These are phyloP conservation scores for Annulohypoxylon nitens DNA, from an alignment of 495 filamentous ascomycete genomes.

Conservation along the genomic window DNA sequence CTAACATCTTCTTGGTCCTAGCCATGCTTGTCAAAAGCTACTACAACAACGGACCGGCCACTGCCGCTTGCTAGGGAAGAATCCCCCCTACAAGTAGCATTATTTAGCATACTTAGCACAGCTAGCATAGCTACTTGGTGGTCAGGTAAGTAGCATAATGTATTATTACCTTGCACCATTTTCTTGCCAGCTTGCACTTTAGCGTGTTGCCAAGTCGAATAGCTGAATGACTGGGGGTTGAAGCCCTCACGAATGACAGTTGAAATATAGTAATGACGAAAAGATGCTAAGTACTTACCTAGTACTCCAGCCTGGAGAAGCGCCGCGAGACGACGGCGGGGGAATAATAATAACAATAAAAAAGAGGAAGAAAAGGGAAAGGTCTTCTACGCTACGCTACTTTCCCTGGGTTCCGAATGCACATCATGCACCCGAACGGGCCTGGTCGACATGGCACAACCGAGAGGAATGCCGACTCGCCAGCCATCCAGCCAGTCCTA, in stretches of 20 bases:
- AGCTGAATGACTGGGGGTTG: constrained; percentile 31
- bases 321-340: constrained; percentile 7
- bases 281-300: constrained; percentile 1
- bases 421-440: constrained; percentile 50
- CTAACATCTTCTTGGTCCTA: constrained; percentile 39
- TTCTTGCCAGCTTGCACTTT: constrained; percentile 27
- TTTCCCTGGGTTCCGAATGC: constrained; percentile 47
- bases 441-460: constrained; percentile 45
- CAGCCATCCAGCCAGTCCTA: constrained; percentile 47
- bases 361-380: constrained; percentile 13
- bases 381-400: constrained; percentile 23
- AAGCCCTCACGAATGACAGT: constrained; percentile 24
- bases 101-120: background rate
- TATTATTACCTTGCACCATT: constrained; percentile 26
- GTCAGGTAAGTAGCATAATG: constrained; percentile 23
- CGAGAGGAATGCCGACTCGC: constrained; percentile 47
- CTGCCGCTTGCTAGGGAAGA: constrained; percentile 45
- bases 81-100: constrained; percentile 39
- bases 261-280: constrained; percentile 15
- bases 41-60: constrained; percentile 48
- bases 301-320: constrained; percentile 18
- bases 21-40: constrained; percentile 43
- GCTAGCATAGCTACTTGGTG: background rate
- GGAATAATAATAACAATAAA: constrained; percentile 12
- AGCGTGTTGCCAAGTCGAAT: constrained; percentile 35